Base-by-base conservation (phyloP, 495 filamentous ascomycete species). In the Gamarada debralockiae region DNA sequence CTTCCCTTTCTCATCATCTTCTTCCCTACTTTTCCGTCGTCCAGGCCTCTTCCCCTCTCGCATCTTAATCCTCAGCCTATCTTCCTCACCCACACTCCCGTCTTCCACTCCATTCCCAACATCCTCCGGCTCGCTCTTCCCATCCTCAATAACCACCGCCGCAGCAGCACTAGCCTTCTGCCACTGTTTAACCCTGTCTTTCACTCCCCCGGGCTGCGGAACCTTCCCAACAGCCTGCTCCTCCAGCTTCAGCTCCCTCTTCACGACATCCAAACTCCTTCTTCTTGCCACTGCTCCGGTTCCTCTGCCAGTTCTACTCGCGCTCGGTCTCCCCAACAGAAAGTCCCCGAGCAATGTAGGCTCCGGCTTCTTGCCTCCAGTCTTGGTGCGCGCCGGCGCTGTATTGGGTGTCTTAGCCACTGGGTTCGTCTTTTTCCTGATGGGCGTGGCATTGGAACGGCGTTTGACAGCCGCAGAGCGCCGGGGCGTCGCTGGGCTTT, bases 171-270 rank as follows among this genome's bases (percentile, higher is more conserved):
- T 87, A 67, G 60, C 75, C 77, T 78, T 90, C 57, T 92, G 87
- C 87, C 87, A 92, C 70, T 80, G 76, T 41, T 84, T 84, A 15
- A 92, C 83, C 56, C 85, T 74, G 31, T 85, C 80, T 43, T 78
- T 75, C 9, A 90, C 87, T 9, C 71, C 71, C 1, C 71, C 70
- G 0, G 77, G 77, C 29, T 67, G 69, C 54, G 74, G 73, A 6
- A 80, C 49, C 47, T 69, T 70, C 48, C 69, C 66, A 23, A 81
- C 66, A 10, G 67, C 56, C 9, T 68, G 70, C 42, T 72, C 69
- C 27, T 47, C 44, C 5, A 31, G 44, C 20, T 69, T 66, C 75
- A 81, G 77, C 55, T 79, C 74, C 20, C 50, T 53, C 47, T 62
- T 62, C 4, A 62, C 59, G 10, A 10, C 27, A 43, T 60, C 62